Conservation (phyloP, 2,329 filamentous ascomycete species). For the Cucurbitaria berberidis region DNA sequence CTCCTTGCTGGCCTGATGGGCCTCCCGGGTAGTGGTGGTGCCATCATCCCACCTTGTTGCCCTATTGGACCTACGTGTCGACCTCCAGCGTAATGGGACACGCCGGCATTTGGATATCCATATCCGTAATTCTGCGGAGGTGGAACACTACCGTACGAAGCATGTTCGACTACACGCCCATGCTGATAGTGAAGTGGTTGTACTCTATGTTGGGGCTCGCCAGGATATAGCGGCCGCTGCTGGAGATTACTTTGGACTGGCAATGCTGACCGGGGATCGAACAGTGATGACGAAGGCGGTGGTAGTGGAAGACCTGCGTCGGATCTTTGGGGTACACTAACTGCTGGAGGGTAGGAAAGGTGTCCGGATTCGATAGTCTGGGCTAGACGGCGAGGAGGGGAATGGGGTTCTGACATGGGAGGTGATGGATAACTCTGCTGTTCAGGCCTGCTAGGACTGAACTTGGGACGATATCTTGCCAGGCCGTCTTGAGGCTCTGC, state of each 20-base stretch:
- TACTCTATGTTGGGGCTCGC: slow-evolving; percentile 31
- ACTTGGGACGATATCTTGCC: slow-evolving; percentile 41
- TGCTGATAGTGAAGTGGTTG: slow-evolving; percentile 36
- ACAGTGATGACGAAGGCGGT: slow-evolving; percentile 30
- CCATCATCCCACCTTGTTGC: slow-evolving; percentile 42
- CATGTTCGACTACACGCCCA: slow-evolving; percentile 32
- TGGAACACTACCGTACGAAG: slow-evolving; percentile 31
- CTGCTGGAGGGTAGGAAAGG: slow-evolving; percentile 34
- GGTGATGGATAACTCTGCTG: slow-evolving; percentile 55
- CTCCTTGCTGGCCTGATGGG: slow-evolving; percentile 46
- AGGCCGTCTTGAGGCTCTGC: slow-evolving; percentile 45
- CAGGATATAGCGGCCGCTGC: slow-evolving; percentile 40
- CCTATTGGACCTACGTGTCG: slow-evolving; percentile 39
- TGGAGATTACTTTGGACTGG: slow-evolving; percentile 25
- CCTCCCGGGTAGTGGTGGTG: slow-evolving; percentile 37
- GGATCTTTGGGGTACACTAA: slow-evolving; percentile 29
- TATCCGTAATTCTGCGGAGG: slow-evolving; percentile 38
- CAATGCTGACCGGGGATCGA: slow-evolving; percentile 33
- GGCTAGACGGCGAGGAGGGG: slow-evolving; percentile 48
- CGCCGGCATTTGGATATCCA: slow-evolving; percentile 32
- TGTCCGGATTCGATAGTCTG: slow-evolving; percentile 42
- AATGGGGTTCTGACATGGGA: slow-evolving; percentile 59
- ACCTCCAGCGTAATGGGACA: slow-evolving; percentile 32
- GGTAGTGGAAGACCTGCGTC: slow-evolving; percentile 33
- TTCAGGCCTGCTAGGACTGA: slow-evolving; percentile 46